A percentile compares a stretch with the other conserved stretches of the same genome.
These are phyloP conservation scores for Gillenia trifoliata DNA, from an alignment of 306 rosid genomes.

Conservation along the genomic window DNA sequence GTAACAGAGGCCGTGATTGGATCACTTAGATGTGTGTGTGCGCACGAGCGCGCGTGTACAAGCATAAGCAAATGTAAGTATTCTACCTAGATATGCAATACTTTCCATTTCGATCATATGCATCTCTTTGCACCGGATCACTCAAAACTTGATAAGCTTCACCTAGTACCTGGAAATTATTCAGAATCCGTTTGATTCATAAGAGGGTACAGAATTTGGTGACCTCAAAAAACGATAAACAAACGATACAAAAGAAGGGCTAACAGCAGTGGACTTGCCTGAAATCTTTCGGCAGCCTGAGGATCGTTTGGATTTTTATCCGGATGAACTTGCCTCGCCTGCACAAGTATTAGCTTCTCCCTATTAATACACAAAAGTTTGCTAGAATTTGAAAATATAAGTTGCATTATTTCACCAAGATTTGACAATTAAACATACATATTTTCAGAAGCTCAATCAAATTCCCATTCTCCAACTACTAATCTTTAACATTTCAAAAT, in stretches of 20 bases:
- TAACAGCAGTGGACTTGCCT: slow-evolving; percentile 34
- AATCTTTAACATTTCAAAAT: background rate
- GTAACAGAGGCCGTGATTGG: background rate
- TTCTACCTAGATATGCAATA: slow-evolving; percentile 61
- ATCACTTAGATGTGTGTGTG: background rate
- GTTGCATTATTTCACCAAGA: background rate
- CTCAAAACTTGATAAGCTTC: slow-evolving; percentile 93
- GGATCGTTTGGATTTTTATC: slow-evolving; percentile 90
- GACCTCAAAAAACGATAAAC: background rate
- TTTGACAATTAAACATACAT: background rate
- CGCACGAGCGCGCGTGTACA: background rate
- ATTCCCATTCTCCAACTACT: background rate
- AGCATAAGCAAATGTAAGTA: background rate
- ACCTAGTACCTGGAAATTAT: slow-evolving; percentile 49
- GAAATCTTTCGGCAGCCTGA: slow-evolving; percentile 76
- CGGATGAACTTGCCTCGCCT: slow-evolving; percentile 98
- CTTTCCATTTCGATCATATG: slow-evolving; percentile 79
- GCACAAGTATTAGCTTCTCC: slow-evolving; percentile 6
- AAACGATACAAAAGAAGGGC: background rate
- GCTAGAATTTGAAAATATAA: background rate
- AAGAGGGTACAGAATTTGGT: background rate
- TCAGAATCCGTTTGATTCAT: background rate
- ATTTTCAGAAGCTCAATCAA: background rate
- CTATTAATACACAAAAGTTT: background rate
- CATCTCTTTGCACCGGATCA: slow-evolving; percentile 71